These are phyloP conservation scores for Priceomyces castillae DNA, from an alignment of 805 yeast species.

Conservation along the genomic window DNA sequence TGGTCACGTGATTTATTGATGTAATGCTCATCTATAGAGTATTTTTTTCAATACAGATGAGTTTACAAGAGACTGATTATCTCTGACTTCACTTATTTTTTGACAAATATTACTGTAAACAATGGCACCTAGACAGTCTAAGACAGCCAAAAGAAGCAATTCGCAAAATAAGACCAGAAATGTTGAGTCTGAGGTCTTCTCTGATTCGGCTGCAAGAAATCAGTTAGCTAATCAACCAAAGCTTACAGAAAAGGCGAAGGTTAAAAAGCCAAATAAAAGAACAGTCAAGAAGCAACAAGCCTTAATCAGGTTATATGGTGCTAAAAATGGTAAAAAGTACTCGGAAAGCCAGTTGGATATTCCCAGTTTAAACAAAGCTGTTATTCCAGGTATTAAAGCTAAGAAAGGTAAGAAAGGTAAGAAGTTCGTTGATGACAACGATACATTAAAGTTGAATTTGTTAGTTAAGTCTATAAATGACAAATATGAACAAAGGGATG, in stretches of 20 bases:
- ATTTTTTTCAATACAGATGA: not conserved
- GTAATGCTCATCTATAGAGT: not conserved
- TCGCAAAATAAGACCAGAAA: slow-evolving; percentile 53
- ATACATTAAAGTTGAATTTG: slow-evolving; percentile 59
- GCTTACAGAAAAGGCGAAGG: slow-evolving; percentile 56
- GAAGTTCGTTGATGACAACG: slow-evolving; percentile 70
- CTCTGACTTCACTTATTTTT: not conserved
- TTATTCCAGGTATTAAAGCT: slow-evolving; percentile 76
- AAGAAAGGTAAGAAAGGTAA: slow-evolving; percentile 87
- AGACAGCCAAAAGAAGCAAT: slow-evolving; percentile 55
- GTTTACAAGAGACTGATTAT: not conserved
- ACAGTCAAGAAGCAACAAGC: slow-evolving; percentile 66
- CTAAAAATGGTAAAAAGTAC: slow-evolving; percentile 53
- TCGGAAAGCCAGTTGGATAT: slow-evolving; percentile 76
- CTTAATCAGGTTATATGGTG: slow-evolving; percentile 64
- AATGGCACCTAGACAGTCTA: slow-evolving; percentile 61
- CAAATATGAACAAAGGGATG: slow-evolving; percentile 70
- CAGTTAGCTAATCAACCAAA: slow-evolving; percentile 58
- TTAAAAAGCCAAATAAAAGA: slow-evolving; percentile 47
- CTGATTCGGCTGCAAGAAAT: slow-evolving; percentile 69
- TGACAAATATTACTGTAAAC: not conserved
- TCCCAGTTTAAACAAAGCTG: slow-evolving; percentile 78
- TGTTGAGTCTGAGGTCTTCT: slow-evolving; percentile 62
- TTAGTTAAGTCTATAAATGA: slow-evolving; percentile 81
- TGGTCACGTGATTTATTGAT: not conserved